Evolutionary conservation across 2,329 filamentous ascomycete species (phyloP).

Genomic region (Penicillium brevicompactum): DNA sequence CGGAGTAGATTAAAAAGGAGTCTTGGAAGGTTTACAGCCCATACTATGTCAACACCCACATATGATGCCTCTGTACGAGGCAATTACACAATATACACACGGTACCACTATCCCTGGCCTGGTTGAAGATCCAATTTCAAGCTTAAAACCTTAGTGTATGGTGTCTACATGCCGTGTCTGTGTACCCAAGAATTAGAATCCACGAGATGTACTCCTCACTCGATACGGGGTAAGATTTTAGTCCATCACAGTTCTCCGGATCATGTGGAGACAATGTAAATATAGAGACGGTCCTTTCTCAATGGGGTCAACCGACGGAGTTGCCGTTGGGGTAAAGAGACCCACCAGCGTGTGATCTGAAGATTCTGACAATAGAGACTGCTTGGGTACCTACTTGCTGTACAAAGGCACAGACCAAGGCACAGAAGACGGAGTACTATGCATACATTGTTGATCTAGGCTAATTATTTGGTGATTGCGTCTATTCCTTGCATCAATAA

Average conservation of each 20-base stretch:
- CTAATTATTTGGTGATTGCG: not conserved
- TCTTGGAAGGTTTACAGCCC: not conserved
- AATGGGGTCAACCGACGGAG: slow-evolving; percentile 5
- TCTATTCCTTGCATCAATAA: not conserved
- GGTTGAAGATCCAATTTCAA: slow-evolving; percentile 2
- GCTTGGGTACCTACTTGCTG: too few relatives aligned
- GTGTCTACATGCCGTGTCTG: not conserved
- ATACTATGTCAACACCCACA: not conserved
- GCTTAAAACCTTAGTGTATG: slow-evolving; percentile 1
- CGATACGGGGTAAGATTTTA: not conserved
- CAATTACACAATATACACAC: not conserved
- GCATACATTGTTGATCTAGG: not conserved
- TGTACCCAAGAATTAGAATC: not conserved
- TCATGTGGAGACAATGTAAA: not conserved
- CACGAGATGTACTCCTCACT: too few relatives aligned
- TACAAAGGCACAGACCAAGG: not conserved
- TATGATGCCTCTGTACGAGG: not conserved
- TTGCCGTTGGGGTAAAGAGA: slow-evolving; percentile 2
- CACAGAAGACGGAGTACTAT: too few relatives aligned
- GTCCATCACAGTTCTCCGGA: not conserved
- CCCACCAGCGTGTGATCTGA: slow-evolving; percentile 2
- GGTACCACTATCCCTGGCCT: not conserved
- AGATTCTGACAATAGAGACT: not conserved
- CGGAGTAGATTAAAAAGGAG: not conserved
- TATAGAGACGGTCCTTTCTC: slow-evolving; percentile 4